A percentile compares a stretch with the other conserved stretches of the same genome.
Evolutionary conservation across 805 yeast genomes (phyloP).

Genomic region (Zygosaccharomyces gambellarensis): DNA sequence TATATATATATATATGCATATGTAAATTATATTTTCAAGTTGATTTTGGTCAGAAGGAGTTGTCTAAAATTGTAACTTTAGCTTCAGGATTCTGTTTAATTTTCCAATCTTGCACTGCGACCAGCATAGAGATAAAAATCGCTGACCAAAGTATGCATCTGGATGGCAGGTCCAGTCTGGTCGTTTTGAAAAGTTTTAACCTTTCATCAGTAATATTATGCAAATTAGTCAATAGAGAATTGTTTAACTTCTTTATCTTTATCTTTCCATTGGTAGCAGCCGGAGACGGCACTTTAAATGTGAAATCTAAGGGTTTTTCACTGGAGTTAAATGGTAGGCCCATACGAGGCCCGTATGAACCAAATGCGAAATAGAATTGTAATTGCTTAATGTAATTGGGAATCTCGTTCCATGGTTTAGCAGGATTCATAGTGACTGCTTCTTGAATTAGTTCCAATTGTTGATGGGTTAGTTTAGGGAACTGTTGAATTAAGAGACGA

Average conservation of each 20-base stretch:
- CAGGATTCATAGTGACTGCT: slow-evolving; percentile 20
- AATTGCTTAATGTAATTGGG: slow-evolving; percentile 48
- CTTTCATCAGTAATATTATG: slow-evolving; percentile 11
- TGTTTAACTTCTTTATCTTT: slow-evolving; percentile 25
- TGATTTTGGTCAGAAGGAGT: not conserved
- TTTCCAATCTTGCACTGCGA: slow-evolving; percentile 52
- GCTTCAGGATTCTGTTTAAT: slow-evolving; percentile 38
- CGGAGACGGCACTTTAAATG: slow-evolving; percentile 38
- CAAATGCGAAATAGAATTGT: slow-evolving; percentile 60
- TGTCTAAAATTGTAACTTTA: slow-evolving; percentile 32
- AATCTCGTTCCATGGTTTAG: slow-evolving; percentile 52
- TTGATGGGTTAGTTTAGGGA: slow-evolving; percentile 10
- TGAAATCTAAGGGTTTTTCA: slow-evolving; percentile 51
- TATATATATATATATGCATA: slow-evolving; percentile 3
- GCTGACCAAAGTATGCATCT: slow-evolving; percentile 49
- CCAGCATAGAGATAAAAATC: slow-evolving; percentile 44
- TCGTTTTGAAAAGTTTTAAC: slow-evolving; percentile 32
- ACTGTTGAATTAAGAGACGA: slow-evolving; percentile 7
- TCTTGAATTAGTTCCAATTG: slow-evolving; percentile 23
- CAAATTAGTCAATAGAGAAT: slow-evolving; percentile 17
- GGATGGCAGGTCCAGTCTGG: slow-evolving; percentile 49
- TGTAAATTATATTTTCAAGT: not conserved
- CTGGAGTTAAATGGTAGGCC: slow-evolving; percentile 41
- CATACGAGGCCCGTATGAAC: slow-evolving; percentile 67
- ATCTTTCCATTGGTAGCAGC: slow-evolving; percentile 14